Base-by-base conservation (phyloP, 768 basidiomycete genomes). In the Leccinum rimulosum region DNA sequence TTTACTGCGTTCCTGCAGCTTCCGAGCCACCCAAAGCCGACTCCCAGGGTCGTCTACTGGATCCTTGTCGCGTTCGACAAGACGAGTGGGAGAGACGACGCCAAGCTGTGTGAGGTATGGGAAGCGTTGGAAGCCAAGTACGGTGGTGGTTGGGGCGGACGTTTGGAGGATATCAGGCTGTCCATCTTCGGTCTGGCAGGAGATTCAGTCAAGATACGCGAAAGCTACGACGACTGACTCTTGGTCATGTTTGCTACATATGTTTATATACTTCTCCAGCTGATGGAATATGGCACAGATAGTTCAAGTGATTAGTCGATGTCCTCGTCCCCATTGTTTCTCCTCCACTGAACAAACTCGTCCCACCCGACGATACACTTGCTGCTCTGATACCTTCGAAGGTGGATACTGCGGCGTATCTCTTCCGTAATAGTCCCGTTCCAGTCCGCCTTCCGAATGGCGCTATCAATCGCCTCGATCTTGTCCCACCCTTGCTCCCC, bases 381-480 rank as follows among this genome's bases (percentile, higher is more conserved):
- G 60, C 81, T 83, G 71, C 89, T 91, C 75, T 93, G 93, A 73
- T 94, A 96, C 69, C 93, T 76, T 59, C 88, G 83, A 65, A 96
- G 80, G 70, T 80, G 87, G 65, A 94, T 74, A 68, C 84, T 86
- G 64, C 89, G 79, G 51, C 93, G 80, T 52, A 93, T 73, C 65
- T 90, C 90, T 70, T 96, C 94, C 1, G 87, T 90, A 66, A 95
- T 90, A 52, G 74, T 73, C 1, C 91, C 93, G 57, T 73, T 82
- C 89, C 89, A 98, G 3, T 95, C 97, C 4, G 95, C 92, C 75
- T 99, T 99, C 62, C 85, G 83, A 63, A 98, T 93, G 30, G 95
- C 93, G 66, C 88, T 93, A 65, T 95, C 88, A 40, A 99, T 76
- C 7, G 96, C 88, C 73, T 97, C 91, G 58, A 88, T 77, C 81